Evolutionary conservation across 1,284 basidiomycete genomes (phyloP), one percentile per base, ranked within the genome.

Genomic region (Sutorius eximius): DNA sequence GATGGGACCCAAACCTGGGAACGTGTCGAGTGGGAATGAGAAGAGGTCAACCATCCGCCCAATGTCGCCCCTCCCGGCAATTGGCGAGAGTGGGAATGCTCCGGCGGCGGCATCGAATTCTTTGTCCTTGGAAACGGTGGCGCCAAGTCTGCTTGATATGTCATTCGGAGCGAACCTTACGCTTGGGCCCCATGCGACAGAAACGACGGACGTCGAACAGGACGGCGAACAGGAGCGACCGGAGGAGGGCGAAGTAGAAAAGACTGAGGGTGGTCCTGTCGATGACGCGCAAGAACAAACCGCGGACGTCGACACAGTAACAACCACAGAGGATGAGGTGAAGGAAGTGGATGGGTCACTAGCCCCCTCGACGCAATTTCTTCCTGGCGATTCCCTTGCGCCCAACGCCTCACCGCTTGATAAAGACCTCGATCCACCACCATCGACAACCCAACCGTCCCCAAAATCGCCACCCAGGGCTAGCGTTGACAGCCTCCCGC

Each of bases 161-260:
- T 61, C 66, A 3, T 58, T 58, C 34, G 69, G 56, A 33, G 49
- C 49, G 30, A 45, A 67, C 13, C 56, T 61, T 32, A 49, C 62
- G 7, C 56, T 58, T 30, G 66, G 56, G 33, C 51, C 57, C 7
- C 48, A 50, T 27, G 18, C 51, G 10, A 56, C 37, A 51, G 51
- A 38, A 13, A 41, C 37, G 49, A 50, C 52, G 11, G 37, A 22
- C 10, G 45, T 62, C 15, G 49, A 56, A n/a, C 59, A 64, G 50
- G 37, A 37, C 1, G 50, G 49, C n/a, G 54, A 57, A 33, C 56
- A 59, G 49, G 57, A 48, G 13, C 48, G 36, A 36, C 29, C 10
- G 12, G 24, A 33, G 27, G 30, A 54, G 33, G 33, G 41, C 5
- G 11, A 34, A 20, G 34, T 36, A 27, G 38, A 49, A 34, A 45